phyloP scores from a whole-genome alignment of 2,329 filamentous ascomycete genomes.

The Ophiostoma piceae region DNA sequence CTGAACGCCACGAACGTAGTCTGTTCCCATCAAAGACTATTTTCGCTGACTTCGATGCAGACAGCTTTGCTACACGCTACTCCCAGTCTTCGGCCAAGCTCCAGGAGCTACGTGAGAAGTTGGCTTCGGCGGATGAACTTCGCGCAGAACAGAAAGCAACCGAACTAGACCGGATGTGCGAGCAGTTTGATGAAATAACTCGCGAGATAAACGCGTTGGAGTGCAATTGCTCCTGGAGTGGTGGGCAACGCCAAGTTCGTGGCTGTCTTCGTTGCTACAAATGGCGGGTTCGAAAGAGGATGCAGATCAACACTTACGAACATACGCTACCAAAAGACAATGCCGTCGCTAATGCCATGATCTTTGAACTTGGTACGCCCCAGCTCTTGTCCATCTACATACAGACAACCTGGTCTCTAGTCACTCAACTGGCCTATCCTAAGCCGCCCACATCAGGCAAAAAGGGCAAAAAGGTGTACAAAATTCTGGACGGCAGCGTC shows the following conservation, averaged over 20 bases:
- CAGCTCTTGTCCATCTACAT: constrained; percentile 37
- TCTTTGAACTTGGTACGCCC: constrained; percentile 42
- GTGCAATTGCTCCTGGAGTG: constrained; percentile 33
- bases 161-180: constrained; percentile 34
- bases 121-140: constrained; percentile 29
- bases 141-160: constrained; percentile 30
- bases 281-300: constrained; percentile 30
- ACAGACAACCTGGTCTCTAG: constrained; percentile 39
- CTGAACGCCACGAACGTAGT: constrained; percentile 33
- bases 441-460: not conserved
- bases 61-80: constrained; percentile 45
- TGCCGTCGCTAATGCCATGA: constrained; percentile 33
- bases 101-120: constrained; percentile 26
- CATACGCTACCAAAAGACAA: constrained; percentile 37
- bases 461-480: not conserved
- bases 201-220: constrained; percentile 31
- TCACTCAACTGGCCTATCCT: constrained; percentile 32
- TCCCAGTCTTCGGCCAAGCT: constrained; percentile 35
- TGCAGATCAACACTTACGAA: constrained; percentile 39
- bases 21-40: constrained; percentile 37
- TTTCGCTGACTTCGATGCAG: constrained; percentile 40
- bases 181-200: constrained; percentile 34
- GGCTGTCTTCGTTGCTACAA: constrained; percentile 37
- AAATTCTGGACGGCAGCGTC: not conserved
- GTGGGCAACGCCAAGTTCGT: constrained; percentile 28